Conservation (phyloP, 805 yeast genomes). For the Teunomyces kruisii region DNA sequence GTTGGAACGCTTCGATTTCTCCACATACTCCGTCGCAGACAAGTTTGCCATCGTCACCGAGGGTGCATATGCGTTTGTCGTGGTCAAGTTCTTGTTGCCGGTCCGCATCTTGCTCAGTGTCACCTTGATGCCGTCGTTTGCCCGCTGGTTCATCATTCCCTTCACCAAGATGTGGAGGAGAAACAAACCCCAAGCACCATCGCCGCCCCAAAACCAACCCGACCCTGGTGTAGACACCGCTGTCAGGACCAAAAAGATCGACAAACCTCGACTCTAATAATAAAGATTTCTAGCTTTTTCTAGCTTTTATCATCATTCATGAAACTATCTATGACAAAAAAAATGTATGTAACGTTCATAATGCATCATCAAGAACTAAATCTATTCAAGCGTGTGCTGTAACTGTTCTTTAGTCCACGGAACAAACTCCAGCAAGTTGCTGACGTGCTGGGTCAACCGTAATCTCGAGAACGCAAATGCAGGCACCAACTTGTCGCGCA, state of each 20-base stretch:
- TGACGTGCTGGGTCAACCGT: conserved; percentile 17
- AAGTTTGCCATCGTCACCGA: conserved; percentile 58
- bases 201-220: conserved; percentile 3
- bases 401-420: conserved; percentile 37
- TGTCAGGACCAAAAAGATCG: conserved; percentile 20
- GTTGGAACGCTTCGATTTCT: conserved; percentile 37
- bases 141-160: conserved; percentile 52
- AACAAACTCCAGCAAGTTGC: conserved; percentile 33
- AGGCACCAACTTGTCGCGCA: conserved; percentile 44
- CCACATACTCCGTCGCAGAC: conserved; percentile 42
- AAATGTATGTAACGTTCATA: background rate
- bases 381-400: conserved; percentile 33
- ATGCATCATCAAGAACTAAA: conserved; percentile 1
- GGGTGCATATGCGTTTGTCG: conserved; percentile 74
- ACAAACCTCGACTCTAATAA: conserved; percentile 35
- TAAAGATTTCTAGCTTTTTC: background rate
- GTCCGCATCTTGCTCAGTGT: conserved; percentile 51
- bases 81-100: conserved; percentile 62
- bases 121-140: conserved; percentile 57
- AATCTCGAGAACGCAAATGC: conserved; percentile 32
- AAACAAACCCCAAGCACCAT: background rate
- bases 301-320: conserved; percentile 5
- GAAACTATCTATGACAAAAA: conserved; percentile 4
- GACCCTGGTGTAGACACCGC: background rate
- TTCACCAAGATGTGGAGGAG: conserved; percentile 27